A percentile compares a stretch with the other conserved stretches of the same genome.
Conservation (phyloP, 2,329 filamentous ascomycete genomes). For the Purpureocillium lavendulum region DNA sequence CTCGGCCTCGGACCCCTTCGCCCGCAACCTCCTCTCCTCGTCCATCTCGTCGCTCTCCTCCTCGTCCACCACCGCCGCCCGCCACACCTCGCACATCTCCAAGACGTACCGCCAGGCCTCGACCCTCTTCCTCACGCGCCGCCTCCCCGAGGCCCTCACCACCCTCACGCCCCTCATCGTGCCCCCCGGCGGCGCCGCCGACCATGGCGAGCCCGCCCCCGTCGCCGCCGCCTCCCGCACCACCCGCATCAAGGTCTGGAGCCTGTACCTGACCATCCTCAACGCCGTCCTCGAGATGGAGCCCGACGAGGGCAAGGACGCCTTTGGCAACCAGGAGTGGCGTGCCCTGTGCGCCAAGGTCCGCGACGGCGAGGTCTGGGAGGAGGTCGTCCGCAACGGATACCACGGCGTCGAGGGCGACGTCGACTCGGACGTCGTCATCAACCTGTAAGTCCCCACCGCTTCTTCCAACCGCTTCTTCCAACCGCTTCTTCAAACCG, state of each 20-base stretch:
- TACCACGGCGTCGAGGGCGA: constrained; percentile 84
- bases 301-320: constrained; percentile 78
- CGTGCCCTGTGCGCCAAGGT: constrained; percentile 74
- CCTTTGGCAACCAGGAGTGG: constrained; percentile 83
- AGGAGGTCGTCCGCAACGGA: constrained; percentile 78
- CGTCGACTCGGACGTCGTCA: constrained; percentile 90
- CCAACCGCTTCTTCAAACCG: too few relatives aligned
- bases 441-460: constrained; percentile 60
- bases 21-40: constrained; percentile 47
- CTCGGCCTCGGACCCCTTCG: constrained; percentile 30
- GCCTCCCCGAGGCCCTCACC: constrained; percentile 80
- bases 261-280: constrained; percentile 85
- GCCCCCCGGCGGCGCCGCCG: constrained; percentile 35
- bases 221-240: constrained; percentile 72
- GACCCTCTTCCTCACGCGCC: constrained; percentile 88
- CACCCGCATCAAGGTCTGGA: constrained; percentile 93
- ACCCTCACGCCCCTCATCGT: constrained; percentile 77
- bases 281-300: constrained; percentile 88
- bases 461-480: too few relatives aligned
- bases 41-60: constrained; percentile 64
- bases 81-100: constrained; percentile 67
- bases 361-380: constrained; percentile 87
- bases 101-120: constrained; percentile 92
- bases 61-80: constrained; percentile 50
- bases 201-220: constrained; percentile 54